Percentiles rank a stretch among this genome's conserved stretches.
These are phyloP conservation scores for Colletotrichum echinochloae DNA, from an alignment of 2,329 filamentous ascomycete species.

Conservation along the genomic window DNA sequence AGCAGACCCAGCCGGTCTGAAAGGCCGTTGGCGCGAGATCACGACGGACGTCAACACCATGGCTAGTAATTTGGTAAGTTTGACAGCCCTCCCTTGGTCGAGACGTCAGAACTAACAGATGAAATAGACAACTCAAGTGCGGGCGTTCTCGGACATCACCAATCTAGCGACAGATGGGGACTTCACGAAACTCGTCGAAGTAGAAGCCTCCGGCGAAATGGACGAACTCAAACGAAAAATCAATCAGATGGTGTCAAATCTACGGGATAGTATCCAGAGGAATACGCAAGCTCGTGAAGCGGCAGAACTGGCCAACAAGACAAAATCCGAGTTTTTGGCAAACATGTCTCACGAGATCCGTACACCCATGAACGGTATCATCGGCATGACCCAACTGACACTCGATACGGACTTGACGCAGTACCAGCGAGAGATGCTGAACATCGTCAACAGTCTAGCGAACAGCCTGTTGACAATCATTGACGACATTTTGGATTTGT, in stretches of 20 bases:
- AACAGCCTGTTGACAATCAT: conserved; percentile 98
- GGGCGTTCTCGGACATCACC: conserved; percentile 98
- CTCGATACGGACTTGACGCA: conserved; percentile 94
- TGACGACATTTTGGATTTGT: conserved; percentile 81
- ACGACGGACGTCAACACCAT: conserved; percentile 97
- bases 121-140: conserved; percentile 90
- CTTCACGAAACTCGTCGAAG: conserved; percentile 95
- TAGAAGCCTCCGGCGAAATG: conserved; percentile 98
- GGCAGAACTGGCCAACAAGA: conserved; percentile 96
- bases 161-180: conserved; percentile 97
- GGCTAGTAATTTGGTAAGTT: conserved; percentile 73
- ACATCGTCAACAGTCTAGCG: conserved; percentile 95
- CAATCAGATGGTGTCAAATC: conserved; percentile 98
- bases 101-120: conserved; percentile 49
- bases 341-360: conserved; percentile 99
- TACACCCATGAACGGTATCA: conserved; percentile 97
- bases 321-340: conserved; percentile 97
- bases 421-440: conserved; percentile 97
- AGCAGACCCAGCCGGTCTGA: conserved; percentile 91
- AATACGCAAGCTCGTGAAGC: conserved; percentile 97
- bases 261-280: conserved; percentile 94
- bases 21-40: conserved; percentile 97
- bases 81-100: conserved; percentile 7
- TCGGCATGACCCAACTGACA: conserved; percentile 97
- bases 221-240: conserved; percentile 99